A percentile compares a stretch with the other conserved stretches of the same genome.
phyloP scores from a whole-genome alignment of 495 filamentous ascomycete genomes.

The Hypomontagnella monticulosa region DNA sequence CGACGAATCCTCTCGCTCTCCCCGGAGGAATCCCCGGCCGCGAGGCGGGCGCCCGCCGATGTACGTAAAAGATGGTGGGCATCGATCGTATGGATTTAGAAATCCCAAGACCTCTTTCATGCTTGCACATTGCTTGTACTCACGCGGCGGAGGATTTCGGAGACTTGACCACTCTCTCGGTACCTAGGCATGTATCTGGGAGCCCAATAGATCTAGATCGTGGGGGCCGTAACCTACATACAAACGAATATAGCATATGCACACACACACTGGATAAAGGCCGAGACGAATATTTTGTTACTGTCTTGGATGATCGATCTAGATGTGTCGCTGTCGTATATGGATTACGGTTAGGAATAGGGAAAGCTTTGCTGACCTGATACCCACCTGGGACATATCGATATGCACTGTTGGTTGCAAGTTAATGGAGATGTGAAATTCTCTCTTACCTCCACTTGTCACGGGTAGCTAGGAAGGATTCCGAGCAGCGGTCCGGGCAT shows the following conservation, averaged over 20 bases:
- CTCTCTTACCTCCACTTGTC: conserved; percentile 28
- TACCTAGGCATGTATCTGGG: conserved; percentile 1
- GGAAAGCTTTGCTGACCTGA: background rate
- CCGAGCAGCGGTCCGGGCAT: conserved; percentile 21
- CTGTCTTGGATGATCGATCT: too few relatives aligned
- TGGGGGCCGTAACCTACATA: background rate
- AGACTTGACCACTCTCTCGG: conserved; percentile 22
- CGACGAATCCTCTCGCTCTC: background rate
- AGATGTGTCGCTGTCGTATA: background rate
- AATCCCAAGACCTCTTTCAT: background rate
- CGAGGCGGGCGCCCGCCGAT: background rate
- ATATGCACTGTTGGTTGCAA: background rate
- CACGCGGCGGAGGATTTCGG: conserved; percentile 22
- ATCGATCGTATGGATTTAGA: background rate
- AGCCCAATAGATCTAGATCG: conserved; percentile 19
- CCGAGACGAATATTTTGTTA: too few relatives aligned
- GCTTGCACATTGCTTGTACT: conserved; percentile 3
- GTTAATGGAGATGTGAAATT: background rate
- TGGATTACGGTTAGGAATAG: conserved; percentile 2
- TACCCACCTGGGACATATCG: background rate
- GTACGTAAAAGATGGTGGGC: background rate
- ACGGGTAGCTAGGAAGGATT: conserved; percentile 34
- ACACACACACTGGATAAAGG: too few relatives aligned
- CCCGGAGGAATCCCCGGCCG: background rate
- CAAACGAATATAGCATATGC: too few relatives aligned